Percentiles rank a stretch among this genome's conserved stretches.
Evolutionary conservation across 1,284 basidiomycete species (phyloP).

Genomic region (Naganishia cerealis): DNA sequence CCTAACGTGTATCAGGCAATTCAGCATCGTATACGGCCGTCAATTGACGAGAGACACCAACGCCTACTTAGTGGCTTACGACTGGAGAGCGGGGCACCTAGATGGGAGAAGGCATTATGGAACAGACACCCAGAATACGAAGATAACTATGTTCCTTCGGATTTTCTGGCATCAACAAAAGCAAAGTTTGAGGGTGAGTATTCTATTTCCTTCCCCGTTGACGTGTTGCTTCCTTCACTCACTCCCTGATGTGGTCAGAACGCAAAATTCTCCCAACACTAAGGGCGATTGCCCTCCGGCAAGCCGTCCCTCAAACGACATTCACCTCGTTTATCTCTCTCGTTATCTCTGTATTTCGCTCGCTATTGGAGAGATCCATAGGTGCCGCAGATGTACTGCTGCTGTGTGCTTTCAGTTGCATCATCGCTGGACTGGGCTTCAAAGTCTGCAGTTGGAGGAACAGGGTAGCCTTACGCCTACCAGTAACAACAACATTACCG

Average conservation of each 20-base stretch:
- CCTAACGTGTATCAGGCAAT: not conserved
- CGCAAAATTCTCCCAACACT: conserved; percentile 56
- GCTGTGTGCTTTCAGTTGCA: conserved; percentile 18
- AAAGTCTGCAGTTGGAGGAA: conserved; percentile 29
- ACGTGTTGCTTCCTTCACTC: not conserved
- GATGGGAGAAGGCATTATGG: conserved; percentile 85
- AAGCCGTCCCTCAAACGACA: conserved; percentile 62
- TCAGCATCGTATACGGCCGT: not conserved
- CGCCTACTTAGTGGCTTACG: conserved; percentile 9
- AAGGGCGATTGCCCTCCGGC: conserved; percentile 75
- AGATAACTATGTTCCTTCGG: conserved; percentile 79
- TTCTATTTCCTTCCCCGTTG: not conserved
- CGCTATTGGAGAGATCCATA: conserved; percentile 65
- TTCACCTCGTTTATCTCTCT: conserved; percentile 66
- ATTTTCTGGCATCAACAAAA: conserved; percentile 74
- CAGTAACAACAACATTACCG: conserved; percentile 11
- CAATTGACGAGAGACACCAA: not conserved
- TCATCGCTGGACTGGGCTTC: conserved; percentile 14
- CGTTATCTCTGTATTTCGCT: conserved; percentile 77
- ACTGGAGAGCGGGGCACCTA: conserved; percentile 5
- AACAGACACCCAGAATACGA: conserved; percentile 66
- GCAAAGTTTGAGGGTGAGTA: conserved; percentile 41
- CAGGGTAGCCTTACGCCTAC: not conserved
- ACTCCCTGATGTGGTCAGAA: conserved; percentile 27
- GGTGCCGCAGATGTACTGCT: conserved; percentile 48